phyloP scores from a whole-genome alignment of 805 yeast genomes.

The Pichia deserticola region DNA sequence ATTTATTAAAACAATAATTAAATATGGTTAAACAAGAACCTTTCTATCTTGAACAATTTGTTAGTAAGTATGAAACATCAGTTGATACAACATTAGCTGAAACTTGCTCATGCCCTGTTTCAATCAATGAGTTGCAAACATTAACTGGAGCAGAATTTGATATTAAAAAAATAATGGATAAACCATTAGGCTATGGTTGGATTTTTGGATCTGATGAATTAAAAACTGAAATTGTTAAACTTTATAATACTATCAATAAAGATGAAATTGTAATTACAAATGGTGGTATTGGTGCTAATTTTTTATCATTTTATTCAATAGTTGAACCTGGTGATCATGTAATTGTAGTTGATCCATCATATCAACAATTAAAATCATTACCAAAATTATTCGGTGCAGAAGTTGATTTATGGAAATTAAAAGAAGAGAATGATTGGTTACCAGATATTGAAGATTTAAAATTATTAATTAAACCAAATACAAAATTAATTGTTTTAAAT shows the following conservation, averaged over 20 bases:
- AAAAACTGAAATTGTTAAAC: slow-evolving; percentile 28
- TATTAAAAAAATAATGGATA: slow-evolving; percentile 17
- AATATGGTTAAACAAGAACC: slow-evolving; percentile 37
- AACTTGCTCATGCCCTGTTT: slow-evolving; percentile 42
- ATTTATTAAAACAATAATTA: not conserved
- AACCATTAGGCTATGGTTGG: slow-evolving; percentile 37
- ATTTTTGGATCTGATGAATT: slow-evolving; percentile 39
- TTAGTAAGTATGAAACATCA: slow-evolving; percentile 41
- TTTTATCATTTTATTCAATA: slow-evolving; percentile 36
- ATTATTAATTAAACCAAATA: slow-evolving; percentile 28
- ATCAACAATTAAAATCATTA: slow-evolving; percentile 42
- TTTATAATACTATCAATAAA: slow-evolving; percentile 27
- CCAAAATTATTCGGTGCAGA: slow-evolving; percentile 39
- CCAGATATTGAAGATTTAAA: slow-evolving; percentile 32
- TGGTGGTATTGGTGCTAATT: slow-evolving; percentile 53
- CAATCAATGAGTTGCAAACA: slow-evolving; percentile 32
- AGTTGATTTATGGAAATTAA: slow-evolving; percentile 31
- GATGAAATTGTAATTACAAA: slow-evolving; percentile 42
- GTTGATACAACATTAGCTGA: slow-evolving; percentile 41
- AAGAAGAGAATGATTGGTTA: slow-evolving; percentile 28
- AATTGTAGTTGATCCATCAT: slow-evolving; percentile 41
- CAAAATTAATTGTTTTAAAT: slow-evolving; percentile 38
- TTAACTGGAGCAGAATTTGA: slow-evolving; percentile 24
- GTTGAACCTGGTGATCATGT: slow-evolving; percentile 40
- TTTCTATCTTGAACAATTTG: slow-evolving; percentile 47